These are phyloP conservation scores for Gleditsia sinensis DNA, from an alignment of 306 rosid genomes.

Conservation along the genomic window DNA sequence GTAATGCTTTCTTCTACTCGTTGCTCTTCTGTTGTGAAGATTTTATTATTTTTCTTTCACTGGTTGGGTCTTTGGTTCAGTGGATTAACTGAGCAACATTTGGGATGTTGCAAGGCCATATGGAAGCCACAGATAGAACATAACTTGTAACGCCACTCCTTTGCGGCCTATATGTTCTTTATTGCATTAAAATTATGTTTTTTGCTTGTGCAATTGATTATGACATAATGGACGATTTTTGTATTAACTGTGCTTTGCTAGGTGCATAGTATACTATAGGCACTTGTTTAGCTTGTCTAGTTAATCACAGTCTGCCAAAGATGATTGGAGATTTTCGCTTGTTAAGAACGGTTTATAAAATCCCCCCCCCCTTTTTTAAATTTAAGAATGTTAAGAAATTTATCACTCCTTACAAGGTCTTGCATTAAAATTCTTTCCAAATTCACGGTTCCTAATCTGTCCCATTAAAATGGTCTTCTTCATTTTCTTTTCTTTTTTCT, in stretches of 20 bases:
- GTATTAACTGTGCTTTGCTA: neutral
- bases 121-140: neutral
- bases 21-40: neutral
- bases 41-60: neutral
- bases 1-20: neutral
- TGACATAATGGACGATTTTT: neutral
- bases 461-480: neutral
- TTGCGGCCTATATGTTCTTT: neutral
- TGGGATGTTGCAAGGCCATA: neutral
- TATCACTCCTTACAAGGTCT: neutral
- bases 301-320: neutral
- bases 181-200: neutral
- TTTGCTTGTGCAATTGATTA: neutral
- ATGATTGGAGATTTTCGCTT: constrained; percentile 9
- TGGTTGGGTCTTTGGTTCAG: neutral
- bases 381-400: neutral
- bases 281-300: neutral
- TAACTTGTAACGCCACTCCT: neutral
- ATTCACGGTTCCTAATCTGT: constrained; percentile 1
- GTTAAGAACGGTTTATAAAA: constrained; percentile 7
- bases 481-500: neutral
- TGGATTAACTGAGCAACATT: neutral
- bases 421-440: neutral
- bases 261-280: neutral
- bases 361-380: neutral